Evolutionary conservation across 2,329 filamentous ascomycete genomes (phyloP), one percentile per base, ranked within the genome.

Genomic region (Bipolaris zeicola): DNA sequence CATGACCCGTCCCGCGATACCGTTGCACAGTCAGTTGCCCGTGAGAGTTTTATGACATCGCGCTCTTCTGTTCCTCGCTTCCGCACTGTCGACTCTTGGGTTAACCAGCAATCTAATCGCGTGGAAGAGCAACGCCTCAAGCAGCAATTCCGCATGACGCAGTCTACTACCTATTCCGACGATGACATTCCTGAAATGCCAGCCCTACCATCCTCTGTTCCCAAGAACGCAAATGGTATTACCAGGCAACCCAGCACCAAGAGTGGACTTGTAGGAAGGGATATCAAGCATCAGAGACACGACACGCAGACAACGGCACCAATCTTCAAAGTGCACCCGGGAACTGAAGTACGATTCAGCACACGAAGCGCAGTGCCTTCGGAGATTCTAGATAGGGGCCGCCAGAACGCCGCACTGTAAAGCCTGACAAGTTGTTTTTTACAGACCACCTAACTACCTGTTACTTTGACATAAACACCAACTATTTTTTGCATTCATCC

Each of bases 81-180:
- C 66, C 73, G 76, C 48, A 77, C 76, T 22, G 67, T 78, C 36
- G 73, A 78, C 61, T 73, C 69, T 1, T 78, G 76, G 76, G 76
- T 78, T 11, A 73, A 74, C 51, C 69, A 77, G 42, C 76, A 78
- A 52, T 66, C 76, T 1, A 72, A 68, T 46, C 72, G 73, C 6
- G 60, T 77, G 16, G 74, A 76, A 54, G 72, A 70, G 44, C 69
- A 72, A 53, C 70, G 70, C 48, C 62, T 77, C 16, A 71, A 68
- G 37, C 69, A 76, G 18, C 70, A 75, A 39, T 71, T 70, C 50
- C 70, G 73, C 36, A 64, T 70, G 51, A 74, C 71, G 3, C 64
- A 66, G 22, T 66, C 60, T 14, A 69, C 70, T 8, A 70, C 69
- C 3, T 71, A 61, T 47, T 68, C 66, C 3, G 59, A 46, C 4